Percentiles rank a stretch among this genome's conserved stretches.
These are phyloP conservation scores for Penicillium manginii DNA, from an alignment of 495 filamentous ascomycete genomes.

Conservation along the genomic window DNA sequence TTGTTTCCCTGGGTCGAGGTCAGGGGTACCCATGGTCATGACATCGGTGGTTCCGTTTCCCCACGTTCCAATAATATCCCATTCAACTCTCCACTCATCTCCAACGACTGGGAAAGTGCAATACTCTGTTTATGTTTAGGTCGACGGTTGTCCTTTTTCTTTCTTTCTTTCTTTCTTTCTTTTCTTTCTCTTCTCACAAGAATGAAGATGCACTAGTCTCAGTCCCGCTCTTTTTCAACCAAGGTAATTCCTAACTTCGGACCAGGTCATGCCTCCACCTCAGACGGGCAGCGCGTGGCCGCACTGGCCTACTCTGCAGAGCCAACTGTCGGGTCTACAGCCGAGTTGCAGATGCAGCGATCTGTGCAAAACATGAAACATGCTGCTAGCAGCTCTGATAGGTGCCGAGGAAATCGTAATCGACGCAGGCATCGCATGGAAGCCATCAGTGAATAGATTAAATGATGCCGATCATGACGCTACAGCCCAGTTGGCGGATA, in stretches of 20 bases:
- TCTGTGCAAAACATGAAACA: constrained; percentile 1
- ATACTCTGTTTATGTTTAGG: not conserved
- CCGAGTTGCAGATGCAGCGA: constrained; percentile 5
- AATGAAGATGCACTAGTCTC: too few relatives aligned
- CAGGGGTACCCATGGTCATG: constrained; percentile 9
- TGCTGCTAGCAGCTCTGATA: constrained; percentile 7
- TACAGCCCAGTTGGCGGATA: not conserved
- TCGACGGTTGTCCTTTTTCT: not conserved
- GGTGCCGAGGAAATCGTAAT: constrained; percentile 11
- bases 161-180: not conserved
- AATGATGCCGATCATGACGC: constrained; percentile 19
- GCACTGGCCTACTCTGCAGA: not conserved
- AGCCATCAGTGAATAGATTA: constrained; percentile 12
- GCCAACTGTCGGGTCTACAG: not conserved
- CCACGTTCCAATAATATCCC: not conserved
- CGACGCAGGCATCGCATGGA: constrained; percentile 15
- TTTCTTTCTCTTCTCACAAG: not conserved
- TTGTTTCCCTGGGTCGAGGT: not conserved
- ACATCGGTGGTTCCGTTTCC: constrained; percentile 12
- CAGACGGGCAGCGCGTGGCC: not conserved
- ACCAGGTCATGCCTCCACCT: not conserved
- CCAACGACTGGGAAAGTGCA: too few relatives aligned
- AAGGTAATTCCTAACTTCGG: too few relatives aligned
- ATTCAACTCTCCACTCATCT: not conserved
- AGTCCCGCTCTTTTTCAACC: too few relatives aligned